Percentiles rank a stretch among this genome's conserved stretches.
phyloP scores from a whole-genome alignment of 2,329 filamentous ascomycete species.

The Fonsecaea pugnacius region DNA sequence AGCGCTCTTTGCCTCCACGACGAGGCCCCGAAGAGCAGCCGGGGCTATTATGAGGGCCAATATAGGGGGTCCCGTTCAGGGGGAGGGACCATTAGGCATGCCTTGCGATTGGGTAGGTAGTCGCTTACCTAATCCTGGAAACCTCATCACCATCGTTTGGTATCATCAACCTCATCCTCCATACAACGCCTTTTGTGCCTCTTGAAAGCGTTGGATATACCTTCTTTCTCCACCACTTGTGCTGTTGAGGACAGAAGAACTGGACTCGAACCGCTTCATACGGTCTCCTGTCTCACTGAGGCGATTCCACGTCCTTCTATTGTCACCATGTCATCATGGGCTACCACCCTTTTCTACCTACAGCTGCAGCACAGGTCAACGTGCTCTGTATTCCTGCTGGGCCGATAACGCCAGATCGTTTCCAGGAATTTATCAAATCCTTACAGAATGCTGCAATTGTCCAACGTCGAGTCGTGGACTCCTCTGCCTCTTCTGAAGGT shows the following conservation, averaged over 20 bases:
- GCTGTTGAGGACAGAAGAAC: not conserved
- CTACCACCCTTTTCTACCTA: slow-evolving; percentile 85
- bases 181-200: not conserved
- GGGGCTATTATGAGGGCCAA: not conserved
- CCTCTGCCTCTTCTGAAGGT: slow-evolving; percentile 12
- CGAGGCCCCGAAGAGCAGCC: not conserved
- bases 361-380: slow-evolving; percentile 88
- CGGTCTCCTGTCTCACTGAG: not conserved
- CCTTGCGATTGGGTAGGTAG: not conserved
- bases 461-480: slow-evolving; percentile 18
- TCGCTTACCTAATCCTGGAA: not conserved
- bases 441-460: slow-evolving; percentile 65
- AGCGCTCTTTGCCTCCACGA: not conserved
- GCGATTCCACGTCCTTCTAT: not conserved
- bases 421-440: slow-evolving; percentile 76
- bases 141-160: not conserved
- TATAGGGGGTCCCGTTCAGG: not conserved
- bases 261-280: not conserved
- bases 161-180: not conserved
- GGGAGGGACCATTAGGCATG: not conserved
- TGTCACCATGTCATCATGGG: slow-evolving; percentile 65
- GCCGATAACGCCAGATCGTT: slow-evolving; percentile 79
- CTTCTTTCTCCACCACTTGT: not conserved
- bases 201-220: not conserved
- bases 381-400: slow-evolving; percentile 85